A percentile compares a stretch with the other conserved stretches of the same genome.
These are phyloP conservation scores for Russula compacta DNA, from an alignment of 768 basidiomycete species.

Conservation along the genomic window DNA sequence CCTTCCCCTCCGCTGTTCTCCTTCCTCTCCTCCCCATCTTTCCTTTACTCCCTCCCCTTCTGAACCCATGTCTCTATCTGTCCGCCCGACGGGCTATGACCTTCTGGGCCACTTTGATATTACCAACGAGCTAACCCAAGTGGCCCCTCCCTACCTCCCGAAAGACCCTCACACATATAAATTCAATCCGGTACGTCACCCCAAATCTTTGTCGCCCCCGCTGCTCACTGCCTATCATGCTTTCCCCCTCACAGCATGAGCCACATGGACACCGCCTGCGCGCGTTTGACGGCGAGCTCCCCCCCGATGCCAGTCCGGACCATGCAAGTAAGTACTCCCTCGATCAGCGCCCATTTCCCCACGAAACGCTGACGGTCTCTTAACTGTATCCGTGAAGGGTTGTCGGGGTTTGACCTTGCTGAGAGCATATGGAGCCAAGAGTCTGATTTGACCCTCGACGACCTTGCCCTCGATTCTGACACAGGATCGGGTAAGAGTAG, in stretches of 20 bases:
- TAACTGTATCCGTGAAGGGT: background rate
- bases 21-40: background rate
- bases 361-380: background rate
- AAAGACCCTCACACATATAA: background rate
- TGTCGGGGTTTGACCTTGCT: conserved; percentile 16
- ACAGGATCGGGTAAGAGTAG: conserved; percentile 1
- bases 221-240: background rate
- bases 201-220: background rate
- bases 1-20: background rate
- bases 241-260: background rate
- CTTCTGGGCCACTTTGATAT: conserved; percentile 1
- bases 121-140: background rate
- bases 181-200: background rate
- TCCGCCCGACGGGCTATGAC: background rate
- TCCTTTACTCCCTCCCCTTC: background rate
- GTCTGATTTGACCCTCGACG: conserved; percentile 17
- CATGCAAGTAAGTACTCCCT: background rate
- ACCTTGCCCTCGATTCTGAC: conserved; percentile 14
- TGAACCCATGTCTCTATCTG: background rate
- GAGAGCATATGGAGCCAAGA: conserved; percentile 18
- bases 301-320: background rate
- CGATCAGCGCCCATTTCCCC: conserved; percentile 5
- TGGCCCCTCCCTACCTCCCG: conserved; percentile 8
- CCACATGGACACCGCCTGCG: background rate
- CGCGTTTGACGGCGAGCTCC: background rate